Conservation (phyloP, 495 filamentous ascomycete genomes). For the Podospora fimiseda region DNA sequence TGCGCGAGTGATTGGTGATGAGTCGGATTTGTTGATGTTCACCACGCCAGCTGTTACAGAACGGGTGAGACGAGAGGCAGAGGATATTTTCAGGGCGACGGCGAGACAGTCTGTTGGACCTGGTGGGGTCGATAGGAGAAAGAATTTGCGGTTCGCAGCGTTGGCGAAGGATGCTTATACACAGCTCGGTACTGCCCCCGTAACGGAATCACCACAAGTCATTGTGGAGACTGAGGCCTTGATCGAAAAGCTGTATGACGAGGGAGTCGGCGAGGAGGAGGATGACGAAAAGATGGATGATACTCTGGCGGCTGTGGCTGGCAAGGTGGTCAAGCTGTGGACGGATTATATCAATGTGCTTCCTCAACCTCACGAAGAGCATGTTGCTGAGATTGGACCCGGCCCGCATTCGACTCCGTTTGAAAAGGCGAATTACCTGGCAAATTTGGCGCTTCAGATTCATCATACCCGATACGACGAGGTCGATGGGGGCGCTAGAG, state of each 20-base stretch:
- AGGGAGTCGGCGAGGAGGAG: conserved; percentile 46
- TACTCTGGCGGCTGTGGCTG: conserved; percentile 48
- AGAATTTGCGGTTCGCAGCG: conserved; percentile 36
- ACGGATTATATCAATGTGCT: conserved; percentile 40
- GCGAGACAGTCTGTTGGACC: conserved; percentile 29
- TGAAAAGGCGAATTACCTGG: conserved; percentile 67
- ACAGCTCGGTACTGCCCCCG: conserved; percentile 36
- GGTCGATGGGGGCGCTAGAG: conserved; percentile 24
- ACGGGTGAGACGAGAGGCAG: conserved; percentile 37
- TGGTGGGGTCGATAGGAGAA: conserved; percentile 17
- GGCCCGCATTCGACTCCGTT: conserved; percentile 50
- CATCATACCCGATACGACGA: conserved; percentile 58
- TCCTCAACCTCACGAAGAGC: conserved; percentile 44
- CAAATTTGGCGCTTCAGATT: conserved; percentile 62
- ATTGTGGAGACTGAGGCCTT: conserved; percentile 51
- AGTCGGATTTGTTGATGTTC: conserved; percentile 42
- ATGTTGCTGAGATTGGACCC: conserved; percentile 56
- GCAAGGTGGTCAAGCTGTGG: conserved; percentile 56
- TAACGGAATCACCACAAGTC: conserved; percentile 47
- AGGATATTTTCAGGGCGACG: conserved; percentile 40
- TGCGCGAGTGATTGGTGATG: conserved; percentile 20
- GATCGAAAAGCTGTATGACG: conserved; percentile 49
- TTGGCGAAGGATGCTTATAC: conserved; percentile 48
- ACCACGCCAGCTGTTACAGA: conserved; percentile 42
- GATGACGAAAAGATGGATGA: conserved; percentile 49